Conservation (phyloP, 2,329 filamentous ascomycete genomes). For the Cercospora zeina region DNA sequence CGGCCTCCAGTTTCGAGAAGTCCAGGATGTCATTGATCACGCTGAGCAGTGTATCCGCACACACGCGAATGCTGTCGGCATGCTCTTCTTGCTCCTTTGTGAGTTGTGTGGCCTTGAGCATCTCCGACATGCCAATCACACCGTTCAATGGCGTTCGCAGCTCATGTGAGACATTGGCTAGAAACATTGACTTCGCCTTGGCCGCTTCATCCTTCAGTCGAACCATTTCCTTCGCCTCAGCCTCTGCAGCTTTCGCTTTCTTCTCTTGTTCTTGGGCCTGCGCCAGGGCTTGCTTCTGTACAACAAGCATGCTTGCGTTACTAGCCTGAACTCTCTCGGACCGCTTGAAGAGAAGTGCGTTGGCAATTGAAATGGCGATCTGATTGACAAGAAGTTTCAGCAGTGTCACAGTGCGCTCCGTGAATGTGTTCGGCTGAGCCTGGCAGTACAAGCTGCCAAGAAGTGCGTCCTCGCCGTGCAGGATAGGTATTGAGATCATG, state of each 20-base stretch:
- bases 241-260: constrained; percentile 75
- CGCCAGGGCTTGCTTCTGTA: constrained; percentile 71
- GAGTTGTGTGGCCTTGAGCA: constrained; percentile 59
- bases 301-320: constrained; percentile 73
- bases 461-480: constrained; percentile 68
- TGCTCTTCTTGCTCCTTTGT: constrained; percentile 62
- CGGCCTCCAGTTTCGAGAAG: constrained; percentile 55
- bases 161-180: constrained; percentile 59
- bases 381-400: constrained; percentile 72
- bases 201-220: constrained; percentile 80
- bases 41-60: constrained; percentile 57
- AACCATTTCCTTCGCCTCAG: constrained; percentile 74
- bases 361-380: constrained; percentile 66
- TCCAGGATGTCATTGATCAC: constrained; percentile 57
- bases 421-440: constrained; percentile 72
- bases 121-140: constrained; percentile 60
- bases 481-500: constrained; percentile 77
- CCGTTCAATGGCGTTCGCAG: constrained; percentile 59
- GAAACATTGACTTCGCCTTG: constrained; percentile 78
- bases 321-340: constrained; percentile 76
- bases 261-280: constrained; percentile 72
- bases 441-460: constrained; percentile 76
- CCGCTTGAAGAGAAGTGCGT: constrained; percentile 64
- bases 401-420: constrained; percentile 62
- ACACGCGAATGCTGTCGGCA: constrained; percentile 65